These are phyloP conservation scores for Wickerhamiella siamensis DNA, from an alignment of 805 yeast genomes.

Conservation along the genomic window DNA sequence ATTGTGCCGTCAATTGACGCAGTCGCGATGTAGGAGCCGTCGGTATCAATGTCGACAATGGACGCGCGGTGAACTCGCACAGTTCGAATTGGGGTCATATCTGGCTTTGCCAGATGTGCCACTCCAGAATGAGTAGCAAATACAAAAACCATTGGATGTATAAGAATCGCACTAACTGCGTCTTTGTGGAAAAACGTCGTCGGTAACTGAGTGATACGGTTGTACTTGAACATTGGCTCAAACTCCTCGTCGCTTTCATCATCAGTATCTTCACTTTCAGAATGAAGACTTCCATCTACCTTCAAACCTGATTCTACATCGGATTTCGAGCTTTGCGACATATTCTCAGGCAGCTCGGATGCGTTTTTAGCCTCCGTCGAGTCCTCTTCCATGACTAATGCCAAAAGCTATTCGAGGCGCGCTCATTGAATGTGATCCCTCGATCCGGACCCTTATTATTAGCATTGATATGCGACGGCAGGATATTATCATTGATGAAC, in stretches of 20 bases:
- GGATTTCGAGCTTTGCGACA: not conserved
- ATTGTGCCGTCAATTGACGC: conserved; percentile 93
- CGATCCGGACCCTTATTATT: conserved; percentile 72
- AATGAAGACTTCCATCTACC: not conserved
- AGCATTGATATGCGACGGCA: conserved; percentile 64
- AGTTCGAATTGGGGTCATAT: conserved; percentile 49
- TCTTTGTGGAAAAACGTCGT: conserved; percentile 57
- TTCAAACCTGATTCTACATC: not conserved
- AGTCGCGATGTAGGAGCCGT: conserved; percentile 63
- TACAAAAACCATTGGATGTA: conserved; percentile 46
- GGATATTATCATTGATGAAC: conserved; percentile 63
- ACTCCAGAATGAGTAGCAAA: conserved; percentile 88
- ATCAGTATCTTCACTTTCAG: conserved; percentile 1
- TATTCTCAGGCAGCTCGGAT: conserved; percentile 20
- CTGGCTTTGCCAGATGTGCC: conserved; percentile 49
- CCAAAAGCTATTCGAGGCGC: conserved; percentile 22
- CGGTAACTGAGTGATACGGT: conserved; percentile 56
- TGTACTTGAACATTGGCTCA: conserved; percentile 59
- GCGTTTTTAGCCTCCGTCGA: conserved; percentile 23
- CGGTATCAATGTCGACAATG: conserved; percentile 49
- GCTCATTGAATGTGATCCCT: conserved; percentile 58
- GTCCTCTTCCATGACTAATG: conserved; percentile 14
- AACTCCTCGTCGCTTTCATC: conserved; percentile 29
- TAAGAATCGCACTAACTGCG: conserved; percentile 57
- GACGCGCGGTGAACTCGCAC: conserved; percentile 79